A percentile compares a stretch with the other conserved stretches of the same genome.
Evolutionary conservation across 352 stramenopile species (phyloP).

Genomic region (Phytophthora agathidicida): DNA sequence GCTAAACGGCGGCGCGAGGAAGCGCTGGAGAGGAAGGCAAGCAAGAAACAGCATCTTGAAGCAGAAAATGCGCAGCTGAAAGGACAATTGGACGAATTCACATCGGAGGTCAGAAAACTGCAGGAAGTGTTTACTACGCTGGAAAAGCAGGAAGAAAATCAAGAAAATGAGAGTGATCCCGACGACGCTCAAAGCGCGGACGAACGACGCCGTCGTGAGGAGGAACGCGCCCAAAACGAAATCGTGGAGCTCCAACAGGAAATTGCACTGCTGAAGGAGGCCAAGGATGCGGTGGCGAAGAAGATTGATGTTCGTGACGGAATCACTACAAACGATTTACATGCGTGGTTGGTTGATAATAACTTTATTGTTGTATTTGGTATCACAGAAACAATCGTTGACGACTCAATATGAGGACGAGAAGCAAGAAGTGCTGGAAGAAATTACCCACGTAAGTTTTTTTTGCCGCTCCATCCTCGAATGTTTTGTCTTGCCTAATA

Average conservation of each 20-base stretch:
- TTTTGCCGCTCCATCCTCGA: background rate
- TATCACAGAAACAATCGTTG: constrained; percentile 53
- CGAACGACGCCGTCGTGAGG: constrained; percentile 34
- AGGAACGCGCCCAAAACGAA: constrained; percentile 53
- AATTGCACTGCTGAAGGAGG: constrained; percentile 63
- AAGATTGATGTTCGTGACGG: constrained; percentile 45
- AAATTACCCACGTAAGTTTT: constrained; percentile 57
- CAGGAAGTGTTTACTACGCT: constrained; percentile 58
- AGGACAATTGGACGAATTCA: constrained; percentile 49
- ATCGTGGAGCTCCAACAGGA: constrained; percentile 63
- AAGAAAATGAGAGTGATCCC: constrained; percentile 20
- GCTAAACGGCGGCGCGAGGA: constrained; percentile 47
- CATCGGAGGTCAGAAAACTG: constrained; percentile 51
- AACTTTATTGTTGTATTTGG: background rate
- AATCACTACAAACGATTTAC: background rate
- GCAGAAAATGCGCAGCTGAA: constrained; percentile 42
- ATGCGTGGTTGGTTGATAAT: background rate
- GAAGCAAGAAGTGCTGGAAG: constrained; percentile 58
- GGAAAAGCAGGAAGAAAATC: constrained; percentile 39
- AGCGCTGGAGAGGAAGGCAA: constrained; percentile 26
- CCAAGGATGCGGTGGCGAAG: constrained; percentile 49
- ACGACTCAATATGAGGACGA: constrained; percentile 77
- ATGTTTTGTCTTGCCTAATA: background rate
- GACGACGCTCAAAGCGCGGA: constrained; percentile 37
- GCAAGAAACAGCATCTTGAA: constrained; percentile 37